Conservation (phyloP, 768 basidiomycete species). For the Suillus ampliporus region DNA sequence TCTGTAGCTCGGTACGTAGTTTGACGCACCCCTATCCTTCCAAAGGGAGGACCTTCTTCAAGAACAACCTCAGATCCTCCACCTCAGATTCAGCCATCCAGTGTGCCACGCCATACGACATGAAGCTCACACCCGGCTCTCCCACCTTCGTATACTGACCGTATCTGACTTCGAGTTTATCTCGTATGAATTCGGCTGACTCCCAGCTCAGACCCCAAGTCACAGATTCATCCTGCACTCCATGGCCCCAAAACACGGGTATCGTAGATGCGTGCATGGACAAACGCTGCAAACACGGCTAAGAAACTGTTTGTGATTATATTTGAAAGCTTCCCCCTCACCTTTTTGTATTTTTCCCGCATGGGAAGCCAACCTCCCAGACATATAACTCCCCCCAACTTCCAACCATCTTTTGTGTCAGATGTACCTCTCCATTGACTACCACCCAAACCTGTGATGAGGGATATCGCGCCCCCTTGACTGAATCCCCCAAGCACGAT, state of each 20-base stretch:
- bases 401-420: conserved; percentile 42
- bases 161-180: conserved; percentile 49
- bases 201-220: conserved; percentile 52
- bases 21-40: not conserved
- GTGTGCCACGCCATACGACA: conserved; percentile 72
- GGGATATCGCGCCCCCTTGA: conserved; percentile 77
- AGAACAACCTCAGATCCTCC: conserved; percentile 66
- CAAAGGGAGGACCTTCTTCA: conserved; percentile 59
- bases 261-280: conserved; percentile 60
- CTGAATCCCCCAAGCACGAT: conserved; percentile 87
- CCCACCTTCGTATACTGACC: conserved; percentile 10
- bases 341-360: conserved; percentile 63
- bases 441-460: conserved; percentile 70
- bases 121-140: conserved; percentile 59
- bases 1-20: not conserved
- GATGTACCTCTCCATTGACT: conserved; percentile 20
- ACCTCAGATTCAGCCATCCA: conserved; percentile 65
- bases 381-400: conserved; percentile 68
- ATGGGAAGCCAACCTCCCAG: conserved; percentile 82
- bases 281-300: conserved; percentile 51
- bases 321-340: conserved; percentile 38
- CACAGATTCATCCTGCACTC: conserved; percentile 73
- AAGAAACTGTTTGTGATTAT: not conserved
- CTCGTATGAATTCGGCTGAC: conserved; percentile 61
- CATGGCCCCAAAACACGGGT: conserved; percentile 88